Evolutionary conservation across 2,329 filamentous ascomycete species (phyloP).

Genomic region (Zalaria obscura): DNA sequence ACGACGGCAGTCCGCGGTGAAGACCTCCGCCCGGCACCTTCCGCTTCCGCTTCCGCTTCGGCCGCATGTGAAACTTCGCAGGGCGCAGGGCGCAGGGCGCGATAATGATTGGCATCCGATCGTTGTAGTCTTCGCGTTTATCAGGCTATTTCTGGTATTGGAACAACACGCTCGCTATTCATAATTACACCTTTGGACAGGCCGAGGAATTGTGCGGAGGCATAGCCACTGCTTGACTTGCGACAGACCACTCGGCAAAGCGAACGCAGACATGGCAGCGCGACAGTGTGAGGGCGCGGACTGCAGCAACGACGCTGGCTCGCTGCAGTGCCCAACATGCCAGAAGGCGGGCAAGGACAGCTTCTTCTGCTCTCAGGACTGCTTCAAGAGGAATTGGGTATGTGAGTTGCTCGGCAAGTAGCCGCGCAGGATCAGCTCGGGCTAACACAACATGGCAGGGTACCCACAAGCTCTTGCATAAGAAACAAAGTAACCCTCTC

Average conservation of each 20-base stretch:
- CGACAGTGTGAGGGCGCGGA: constrained; percentile 57
- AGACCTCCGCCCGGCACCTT: too few relatives aligned
- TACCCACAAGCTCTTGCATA: constrained; percentile 74
- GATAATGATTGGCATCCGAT: too few relatives aligned
- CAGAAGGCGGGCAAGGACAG: constrained; percentile 81
- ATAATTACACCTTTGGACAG: too few relatives aligned
- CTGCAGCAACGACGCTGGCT: constrained; percentile 74
- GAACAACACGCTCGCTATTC: too few relatives aligned
- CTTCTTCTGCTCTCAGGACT: constrained; percentile 96
- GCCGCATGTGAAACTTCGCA: too few relatives aligned
- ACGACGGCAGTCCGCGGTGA: too few relatives aligned
- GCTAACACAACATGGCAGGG: constrained; percentile 33
- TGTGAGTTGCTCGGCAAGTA: constrained; percentile 7
- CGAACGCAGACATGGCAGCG: constrained; percentile 14
- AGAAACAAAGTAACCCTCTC: constrained; percentile 62
- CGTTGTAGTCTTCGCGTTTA: too few relatives aligned
- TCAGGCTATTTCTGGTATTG: not conserved
- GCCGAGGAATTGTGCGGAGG: too few relatives aligned
- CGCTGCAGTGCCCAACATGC: constrained; percentile 88
- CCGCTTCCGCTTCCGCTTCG: too few relatives aligned
- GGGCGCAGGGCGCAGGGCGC: too few relatives aligned
- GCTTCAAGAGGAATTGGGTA: constrained; percentile 99
- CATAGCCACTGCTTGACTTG: too few relatives aligned
- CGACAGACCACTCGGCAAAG: not conserved
- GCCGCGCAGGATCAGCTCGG: not conserved